Evolutionary conservation across 306 rosid genomes (phyloP).

Genomic region (Sesbania bispinosa): DNA sequence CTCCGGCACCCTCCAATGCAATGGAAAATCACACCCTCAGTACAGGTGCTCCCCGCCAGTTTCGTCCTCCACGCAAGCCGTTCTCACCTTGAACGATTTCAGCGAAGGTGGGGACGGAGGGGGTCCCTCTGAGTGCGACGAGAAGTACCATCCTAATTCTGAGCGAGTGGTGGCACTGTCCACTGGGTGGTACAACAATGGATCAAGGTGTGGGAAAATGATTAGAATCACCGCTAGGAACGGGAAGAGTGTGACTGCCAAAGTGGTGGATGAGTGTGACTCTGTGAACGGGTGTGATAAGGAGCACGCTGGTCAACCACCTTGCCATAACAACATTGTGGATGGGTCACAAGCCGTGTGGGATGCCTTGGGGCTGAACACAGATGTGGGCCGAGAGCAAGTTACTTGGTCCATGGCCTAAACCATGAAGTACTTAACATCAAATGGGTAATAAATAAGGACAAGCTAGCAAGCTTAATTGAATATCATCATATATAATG

Average conservation of each 20-base stretch:
- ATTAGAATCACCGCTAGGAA: conserved; percentile 26
- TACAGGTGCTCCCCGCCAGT: conserved; percentile 23
- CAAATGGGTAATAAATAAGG: background rate
- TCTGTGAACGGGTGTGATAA: conserved; percentile 41
- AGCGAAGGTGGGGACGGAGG: conserved; percentile 38
- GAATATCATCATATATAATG: too few relatives aligned
- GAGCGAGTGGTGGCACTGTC: conserved; percentile 49
- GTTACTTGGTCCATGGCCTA: conserved; percentile 48
- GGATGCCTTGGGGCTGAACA: conserved; percentile 39
- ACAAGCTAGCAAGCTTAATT: background rate
- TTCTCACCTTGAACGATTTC: conserved; percentile 42
- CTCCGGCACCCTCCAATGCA: background rate
- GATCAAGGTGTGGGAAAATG: conserved; percentile 36
- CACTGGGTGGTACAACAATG: conserved; percentile 42
- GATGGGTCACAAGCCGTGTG: conserved; percentile 58
- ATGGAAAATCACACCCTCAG: background rate
- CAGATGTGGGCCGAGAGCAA: conserved; percentile 16
- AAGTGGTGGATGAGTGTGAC: conserved; percentile 62
- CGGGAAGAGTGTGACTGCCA: conserved; percentile 36
- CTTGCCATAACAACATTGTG: conserved; percentile 42
- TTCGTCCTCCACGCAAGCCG: conserved; percentile 21
- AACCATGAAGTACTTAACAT: background rate
- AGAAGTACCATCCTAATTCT: conserved; percentile 5
- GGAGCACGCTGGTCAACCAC: conserved; percentile 45
- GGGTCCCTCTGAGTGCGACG: conserved; percentile 33